Conservation (phyloP, 1,284 basidiomycete genomes). For the Singerocomus inundabilis region DNA sequence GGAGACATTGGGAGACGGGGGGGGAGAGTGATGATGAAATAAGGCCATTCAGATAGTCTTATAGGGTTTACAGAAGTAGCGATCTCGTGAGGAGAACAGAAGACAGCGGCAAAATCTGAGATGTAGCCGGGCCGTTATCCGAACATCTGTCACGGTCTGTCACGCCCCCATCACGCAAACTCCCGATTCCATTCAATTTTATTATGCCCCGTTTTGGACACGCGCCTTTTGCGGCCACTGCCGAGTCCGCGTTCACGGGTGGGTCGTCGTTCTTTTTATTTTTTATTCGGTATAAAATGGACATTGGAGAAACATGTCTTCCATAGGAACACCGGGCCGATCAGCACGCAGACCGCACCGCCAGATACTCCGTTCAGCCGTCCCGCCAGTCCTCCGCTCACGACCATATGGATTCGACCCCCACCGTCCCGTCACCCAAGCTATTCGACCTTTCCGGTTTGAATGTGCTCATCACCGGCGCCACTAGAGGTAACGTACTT, state of each 20-base stretch:
- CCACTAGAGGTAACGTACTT: constrained; percentile 53
- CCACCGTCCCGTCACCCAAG: constrained; percentile 43
- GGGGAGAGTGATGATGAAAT: constrained; percentile 23
- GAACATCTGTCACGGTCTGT: constrained; percentile 24
- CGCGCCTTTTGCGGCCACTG: constrained; percentile 11
- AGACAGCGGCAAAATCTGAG: constrained; percentile 7
- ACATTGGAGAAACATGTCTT: constrained; percentile 7
- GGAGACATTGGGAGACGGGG: constrained; percentile 50
- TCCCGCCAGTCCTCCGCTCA: too few species aligned
- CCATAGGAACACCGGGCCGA: constrained; percentile 31
- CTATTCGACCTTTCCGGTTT: constrained; percentile 62
- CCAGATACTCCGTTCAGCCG: too few species aligned
- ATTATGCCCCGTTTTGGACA: constrained; percentile 28
- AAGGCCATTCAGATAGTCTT: constrained; percentile 33
- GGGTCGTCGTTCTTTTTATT: constrained; percentile 9
- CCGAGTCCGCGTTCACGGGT: constrained; percentile 14
- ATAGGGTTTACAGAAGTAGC: constrained; percentile 31
- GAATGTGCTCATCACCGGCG: constrained; percentile 71
- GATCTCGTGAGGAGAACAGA: constrained; percentile 31
- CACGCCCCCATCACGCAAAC: constrained; percentile 26
- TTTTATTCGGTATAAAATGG: constrained; percentile 9
- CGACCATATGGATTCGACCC: constrained; percentile 43
- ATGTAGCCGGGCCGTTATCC: constrained; percentile 31
- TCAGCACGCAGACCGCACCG: constrained; percentile 15
- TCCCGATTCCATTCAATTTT: constrained; percentile 27